phyloP scores from a whole-genome alignment of 768 basidiomycete species.

The Zangia roseola region DNA sequence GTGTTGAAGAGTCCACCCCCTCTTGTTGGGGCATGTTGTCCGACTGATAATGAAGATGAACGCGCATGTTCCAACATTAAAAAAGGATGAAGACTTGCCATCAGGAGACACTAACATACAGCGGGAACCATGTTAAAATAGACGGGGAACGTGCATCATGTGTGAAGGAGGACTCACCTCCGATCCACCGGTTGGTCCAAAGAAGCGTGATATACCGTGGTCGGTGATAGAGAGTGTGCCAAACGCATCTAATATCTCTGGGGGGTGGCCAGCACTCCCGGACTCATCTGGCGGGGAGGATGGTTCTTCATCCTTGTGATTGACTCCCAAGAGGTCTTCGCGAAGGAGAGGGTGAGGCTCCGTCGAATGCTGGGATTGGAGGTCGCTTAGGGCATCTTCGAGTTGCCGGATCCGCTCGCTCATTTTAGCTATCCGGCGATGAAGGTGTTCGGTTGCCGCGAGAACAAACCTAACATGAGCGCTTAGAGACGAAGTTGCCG shows the following conservation, averaged over 20 bases:
- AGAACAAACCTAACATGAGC: conserved; percentile 46
- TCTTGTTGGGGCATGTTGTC: conserved; percentile 21
- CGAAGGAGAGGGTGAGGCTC: conserved; percentile 61
- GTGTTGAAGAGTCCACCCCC: conserved; percentile 15
- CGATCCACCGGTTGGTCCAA: conserved; percentile 65
- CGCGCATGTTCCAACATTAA: not conserved
- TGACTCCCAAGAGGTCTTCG: conserved; percentile 44
- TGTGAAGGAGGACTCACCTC: conserved; percentile 46
- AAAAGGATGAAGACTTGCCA: conserved; percentile 22
- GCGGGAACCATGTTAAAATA: conserved; percentile 11
- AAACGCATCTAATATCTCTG: conserved; percentile 54
- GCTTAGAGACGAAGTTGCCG: conserved; percentile 8
- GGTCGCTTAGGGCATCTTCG: conserved; percentile 55
- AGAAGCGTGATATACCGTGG: conserved; percentile 59
- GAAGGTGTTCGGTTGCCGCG: conserved; percentile 65
- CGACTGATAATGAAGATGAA: conserved; percentile 20
- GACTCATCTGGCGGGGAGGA: conserved; percentile 26
- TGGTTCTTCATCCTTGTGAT: conserved; percentile 30
- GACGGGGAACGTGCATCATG: conserved; percentile 3
- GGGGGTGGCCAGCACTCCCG: conserved; percentile 14
- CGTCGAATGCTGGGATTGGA: conserved; percentile 50
- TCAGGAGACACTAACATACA: conserved; percentile 31
- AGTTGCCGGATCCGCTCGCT: conserved; percentile 54
- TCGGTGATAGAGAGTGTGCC: conserved; percentile 62
- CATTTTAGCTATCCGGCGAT: conserved; percentile 53